Evolutionary conservation across 1,284 basidiomycete genomes (phyloP), one percentile per base, ranked within the genome.

Genomic region (Neolentinus lepideus): DNA sequence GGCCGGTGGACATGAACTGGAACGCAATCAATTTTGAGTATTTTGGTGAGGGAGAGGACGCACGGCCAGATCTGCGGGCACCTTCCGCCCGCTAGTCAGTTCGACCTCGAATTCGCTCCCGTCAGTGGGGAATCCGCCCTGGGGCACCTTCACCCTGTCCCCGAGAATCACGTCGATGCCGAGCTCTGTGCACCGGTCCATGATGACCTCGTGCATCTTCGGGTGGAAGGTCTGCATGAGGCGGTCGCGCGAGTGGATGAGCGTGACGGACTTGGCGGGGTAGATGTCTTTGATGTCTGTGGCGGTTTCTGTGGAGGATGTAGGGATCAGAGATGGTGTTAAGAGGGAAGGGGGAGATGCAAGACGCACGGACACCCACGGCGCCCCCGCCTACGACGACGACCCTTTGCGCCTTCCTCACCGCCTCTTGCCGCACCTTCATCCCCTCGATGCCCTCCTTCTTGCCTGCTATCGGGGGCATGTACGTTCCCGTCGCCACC

Each of bases 241-340:
- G 1, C 66, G 68, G n/a, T 68, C 63, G 25, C 75, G 68, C 2
- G 73, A 74, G 58, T 78, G 76, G 3, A 78, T 66, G 33, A 79
- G 60, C 2, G 74, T 76, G 33, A 79, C 68, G 16, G 65, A 60
- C 59, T 75, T 74, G 57, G 60, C 52, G 0, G 72, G 68, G 60
- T 69, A 70, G 12, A 68, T 58, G 54, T 75, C 73, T 53, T 71
- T 72, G 57, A 76, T 68, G 57, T 79, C 77, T 3, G 69, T 68
- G 2, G 73, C 74, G 57, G 75, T 66, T 56, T 78, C 60, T 71
- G 53, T 54, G 22, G 9, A 16, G 14, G 25, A 21, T 25, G n/a
- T 25, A 46, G n/a, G 16, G 12, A 6, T 22, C 53, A 51, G 6
- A 47, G 12, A 16, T 25, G 3, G 3, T 11, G 27, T 22, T 48